Evolutionary conservation across 441 rosid genomes (phyloP).

Genomic region (Pelargonium myrrhifolium): DNA sequence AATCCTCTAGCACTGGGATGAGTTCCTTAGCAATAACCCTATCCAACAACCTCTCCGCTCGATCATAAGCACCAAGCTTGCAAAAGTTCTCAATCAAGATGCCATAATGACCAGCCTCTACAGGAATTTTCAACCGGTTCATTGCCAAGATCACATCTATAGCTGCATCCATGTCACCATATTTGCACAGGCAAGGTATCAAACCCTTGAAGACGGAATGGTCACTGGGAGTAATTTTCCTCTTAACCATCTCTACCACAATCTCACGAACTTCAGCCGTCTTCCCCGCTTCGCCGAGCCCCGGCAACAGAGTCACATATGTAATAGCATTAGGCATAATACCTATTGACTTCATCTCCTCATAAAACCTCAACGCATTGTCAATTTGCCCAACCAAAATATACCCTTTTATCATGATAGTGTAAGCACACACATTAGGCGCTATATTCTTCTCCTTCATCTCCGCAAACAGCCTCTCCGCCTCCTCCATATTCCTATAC

Average conservation of each 20-base stretch:
- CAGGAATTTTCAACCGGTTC: constrained; percentile 60
- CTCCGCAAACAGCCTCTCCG: constrained; percentile 74
- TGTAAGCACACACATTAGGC: constrained; percentile 72
- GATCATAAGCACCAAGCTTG: constrained; percentile 55
- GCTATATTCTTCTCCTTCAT: constrained; percentile 66
- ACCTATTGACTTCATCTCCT: constrained; percentile 59
- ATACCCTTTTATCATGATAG: constrained; percentile 83
- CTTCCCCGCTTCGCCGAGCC: constrained; percentile 65
- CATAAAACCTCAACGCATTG: constrained; percentile 60
- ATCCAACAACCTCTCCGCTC: constrained; percentile 64
- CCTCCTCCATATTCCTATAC: constrained; percentile 77
- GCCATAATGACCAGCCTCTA: constrained; percentile 86
- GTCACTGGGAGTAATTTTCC: constrained; percentile 61
- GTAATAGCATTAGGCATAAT: constrained; percentile 63
- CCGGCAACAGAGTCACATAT: constrained; percentile 73
- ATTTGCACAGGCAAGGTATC: constrained; percentile 49
- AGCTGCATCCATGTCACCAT: constrained; percentile 69
- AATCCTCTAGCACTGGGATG: constrained; percentile 57
- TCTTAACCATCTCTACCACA: constrained; percentile 60
- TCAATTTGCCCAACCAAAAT: constrained; percentile 45
- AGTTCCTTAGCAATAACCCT: constrained; percentile 68
- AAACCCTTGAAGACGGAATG: constrained; percentile 58
- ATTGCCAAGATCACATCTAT: constrained; percentile 70
- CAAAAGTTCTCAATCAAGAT: constrained; percentile 68
- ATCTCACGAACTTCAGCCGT: constrained; percentile 49